Base-by-base conservation (phyloP, 2,329 filamentous ascomycete species). In the Thielaviopsis euricoi region DNA sequence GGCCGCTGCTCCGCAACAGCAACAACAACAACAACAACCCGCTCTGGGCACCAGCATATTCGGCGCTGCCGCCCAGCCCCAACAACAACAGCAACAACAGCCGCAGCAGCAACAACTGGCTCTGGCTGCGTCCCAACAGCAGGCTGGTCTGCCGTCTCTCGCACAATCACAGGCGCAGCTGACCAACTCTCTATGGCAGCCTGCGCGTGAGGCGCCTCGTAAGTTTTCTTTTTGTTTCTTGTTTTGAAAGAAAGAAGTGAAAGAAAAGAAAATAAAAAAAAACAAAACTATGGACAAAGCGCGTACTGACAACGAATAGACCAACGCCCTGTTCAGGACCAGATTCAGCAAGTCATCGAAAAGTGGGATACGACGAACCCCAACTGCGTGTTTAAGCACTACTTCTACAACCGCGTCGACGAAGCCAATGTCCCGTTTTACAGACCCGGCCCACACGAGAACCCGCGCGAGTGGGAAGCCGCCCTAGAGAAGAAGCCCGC, bases 371-470 rank as follows among this genome's bases (percentile, higher is more conserved):
- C 86, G 1, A 70, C 76, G 25, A 79, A 76, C 67, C 76, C 81
- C 22, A 81, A 81, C 66, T 89, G 86, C 64, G 80, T 79, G 26
- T 89, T 93, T 73, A 86, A 88, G 69, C 76, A 86, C 66, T 91
- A 91, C 73, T 88, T 93, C 69, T 94, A 93, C 76, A 93, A 93
- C 71, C 82, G 87, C 63, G 86, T 90, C 62, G 83, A 86, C 62
- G 81, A 86, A 65, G 79, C 81, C 56, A 78, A 79, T 66, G 83
- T 85, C n/a, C 86, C 86, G 12, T 89, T 86, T 69, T 90, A 86
- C 69, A 80, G 83, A 62, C 86, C 86, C 1, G 75, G 79, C 17
- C 73, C 81, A 1, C 75, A 80, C 63, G 88, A 93, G 66, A 83
- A 90, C 66, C 80, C 84, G 43, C 79, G 81, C 62, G 86, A 87